Percentiles rank a stretch among this genome's conserved stretches.
Evolutionary conservation across 176 grass and related monocot species (phyloP).

Genomic region (Lolium rigidum): DNA sequence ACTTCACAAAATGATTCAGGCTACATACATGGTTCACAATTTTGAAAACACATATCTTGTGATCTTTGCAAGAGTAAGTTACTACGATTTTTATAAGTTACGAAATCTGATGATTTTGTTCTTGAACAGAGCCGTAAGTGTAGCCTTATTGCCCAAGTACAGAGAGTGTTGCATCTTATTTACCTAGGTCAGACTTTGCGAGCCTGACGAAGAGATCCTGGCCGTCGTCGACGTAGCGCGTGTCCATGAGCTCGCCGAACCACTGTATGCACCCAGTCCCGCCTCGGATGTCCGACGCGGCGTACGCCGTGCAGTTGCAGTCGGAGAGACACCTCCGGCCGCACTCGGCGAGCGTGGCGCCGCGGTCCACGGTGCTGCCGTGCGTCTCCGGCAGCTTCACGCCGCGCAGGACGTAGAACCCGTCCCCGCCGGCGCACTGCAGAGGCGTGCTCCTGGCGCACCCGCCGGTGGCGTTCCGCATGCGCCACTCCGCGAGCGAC

Average conservation of each 20-base stretch:
- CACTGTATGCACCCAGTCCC: slow-evolving; percentile 65
- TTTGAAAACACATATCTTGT: no score
- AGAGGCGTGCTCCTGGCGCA: slow-evolving; percentile 40
- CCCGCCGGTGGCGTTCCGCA: slow-evolving; percentile 57
- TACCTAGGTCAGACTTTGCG: slow-evolving; percentile 50
- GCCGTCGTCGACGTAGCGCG: slow-evolving; percentile 27
- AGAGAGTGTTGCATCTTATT: not conserved
- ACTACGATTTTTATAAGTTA: no score
- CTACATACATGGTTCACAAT: no score
- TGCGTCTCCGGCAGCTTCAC: slow-evolving; percentile 67
- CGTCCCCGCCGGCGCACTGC: slow-evolving; percentile 35
- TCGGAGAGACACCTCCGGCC: slow-evolving; percentile 29
- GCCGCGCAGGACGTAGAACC: slow-evolving; percentile 47
- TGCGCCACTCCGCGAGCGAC: slow-evolving; percentile 45
- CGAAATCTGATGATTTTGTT: not conserved
- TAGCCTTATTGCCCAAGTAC: not conserved
- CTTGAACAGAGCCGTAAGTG: not conserved
- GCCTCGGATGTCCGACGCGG: slow-evolving; percentile 46
- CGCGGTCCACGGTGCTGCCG: not conserved
- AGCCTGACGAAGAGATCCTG: slow-evolving; percentile 56
- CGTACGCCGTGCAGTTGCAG: slow-evolving; percentile 55
- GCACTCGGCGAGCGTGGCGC: slow-evolving; percentile 36
- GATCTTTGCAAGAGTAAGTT: no score
- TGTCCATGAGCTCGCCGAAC: slow-evolving; percentile 58
- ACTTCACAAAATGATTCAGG: no score